Evolutionary conservation across 495 filamentous ascomycete genomes (phyloP).

Genomic region (Lasiosphaeria ovina): DNA sequence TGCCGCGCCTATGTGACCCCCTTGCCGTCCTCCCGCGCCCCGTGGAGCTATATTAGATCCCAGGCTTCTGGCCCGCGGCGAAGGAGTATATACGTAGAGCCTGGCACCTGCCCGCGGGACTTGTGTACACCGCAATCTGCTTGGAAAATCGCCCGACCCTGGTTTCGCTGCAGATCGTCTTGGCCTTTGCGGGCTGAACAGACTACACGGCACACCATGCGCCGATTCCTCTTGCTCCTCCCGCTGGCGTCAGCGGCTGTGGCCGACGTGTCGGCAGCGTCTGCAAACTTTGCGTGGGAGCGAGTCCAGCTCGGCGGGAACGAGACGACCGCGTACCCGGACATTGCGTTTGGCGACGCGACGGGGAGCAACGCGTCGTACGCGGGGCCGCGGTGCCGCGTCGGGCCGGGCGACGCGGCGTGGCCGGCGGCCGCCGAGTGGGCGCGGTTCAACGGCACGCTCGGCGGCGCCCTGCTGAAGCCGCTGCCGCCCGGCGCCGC

Average conservation of each 20-base stretch:
- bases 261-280: neutral
- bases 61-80: too few relatives aligned
- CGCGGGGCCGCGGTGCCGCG: slow-evolving; percentile 38
- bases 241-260: neutral
- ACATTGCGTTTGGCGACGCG: slow-evolving; percentile 36
- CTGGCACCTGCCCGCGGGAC: too few relatives aligned
- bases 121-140: too few relatives aligned
- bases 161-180: too few relatives aligned
- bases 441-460: slow-evolving; percentile 42
- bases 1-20: too few relatives aligned
- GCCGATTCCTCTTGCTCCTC: slow-evolving; percentile 5
- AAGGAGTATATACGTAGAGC: too few relatives aligned
- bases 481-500: slow-evolving; percentile 49
- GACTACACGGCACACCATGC: neutral
- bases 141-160: too few relatives aligned
- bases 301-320: slow-evolving; percentile 28
- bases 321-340: slow-evolving; percentile 31
- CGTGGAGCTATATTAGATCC: too few relatives aligned
- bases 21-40: too few relatives aligned
- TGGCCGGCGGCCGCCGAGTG: slow-evolving; percentile 49
- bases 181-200: too few relatives aligned
- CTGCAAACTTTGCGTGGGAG: slow-evolving; percentile 29
- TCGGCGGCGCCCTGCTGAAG: slow-evolving; percentile 47
- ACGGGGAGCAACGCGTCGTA: slow-evolving; percentile 2
- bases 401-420: slow-evolving; percentile 45